Evolutionary conservation across 495 filamentous ascomycete genomes (phyloP), one percentile per base, ranked within the genome.

Genomic region (Venustampulla echinocandica): DNA sequence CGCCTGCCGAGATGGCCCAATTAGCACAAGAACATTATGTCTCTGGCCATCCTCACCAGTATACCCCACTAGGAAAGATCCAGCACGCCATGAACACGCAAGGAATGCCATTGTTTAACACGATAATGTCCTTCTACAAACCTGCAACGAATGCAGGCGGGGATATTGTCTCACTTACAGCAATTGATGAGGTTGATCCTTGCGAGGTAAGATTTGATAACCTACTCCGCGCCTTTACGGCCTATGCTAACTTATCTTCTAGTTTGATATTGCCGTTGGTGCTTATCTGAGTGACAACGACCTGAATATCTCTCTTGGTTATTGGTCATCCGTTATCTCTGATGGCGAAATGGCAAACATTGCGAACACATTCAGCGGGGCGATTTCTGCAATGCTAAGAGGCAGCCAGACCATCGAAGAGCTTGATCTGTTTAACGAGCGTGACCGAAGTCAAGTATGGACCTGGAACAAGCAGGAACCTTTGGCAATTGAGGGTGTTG

Each of bases 101-200:
- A 41, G 69, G 70, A 18, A 69, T 71, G 47, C 53, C 70, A 10
- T 56, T 80, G 1, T 78, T 76, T 62, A 77, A 80, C 52, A 78
- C 76, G 13, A 69, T 71, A 0, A 58, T 77, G 14, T 77, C 76
- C 13, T 37, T 21, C 24, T 20, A 18, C 10, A 33, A n/a, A n/a
- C n/a, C n/a, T n/a, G n/a, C n/a, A n/a, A n/a, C n/a, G n/a, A n/a
- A n/a, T n/a, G n/a, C n/a, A n/a, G n/a, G n/a, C n/a, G n/a, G n/a
- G n/a, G n/a, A n/a, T n/a, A n/a, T n/a, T n/a, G n/a, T n/a, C n/a
- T n/a, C n/a, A n/a, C n/a, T n/a, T n/a, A n/a, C n/a, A n/a, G n/a
- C n/a, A n/a, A n/a, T n/a, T n/a, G n/a, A n/a, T n/a, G n/a, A n/a
- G n/a, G n/a, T n/a, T n/a, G n/a, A n/a, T n/a, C n/a, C n/a, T n/a